Percentiles rank a stretch among this genome's conserved stretches.
Conservation (phyloP, 225 moss, liverwort and hornwort genomes). For the Neckera pumila region DNA sequence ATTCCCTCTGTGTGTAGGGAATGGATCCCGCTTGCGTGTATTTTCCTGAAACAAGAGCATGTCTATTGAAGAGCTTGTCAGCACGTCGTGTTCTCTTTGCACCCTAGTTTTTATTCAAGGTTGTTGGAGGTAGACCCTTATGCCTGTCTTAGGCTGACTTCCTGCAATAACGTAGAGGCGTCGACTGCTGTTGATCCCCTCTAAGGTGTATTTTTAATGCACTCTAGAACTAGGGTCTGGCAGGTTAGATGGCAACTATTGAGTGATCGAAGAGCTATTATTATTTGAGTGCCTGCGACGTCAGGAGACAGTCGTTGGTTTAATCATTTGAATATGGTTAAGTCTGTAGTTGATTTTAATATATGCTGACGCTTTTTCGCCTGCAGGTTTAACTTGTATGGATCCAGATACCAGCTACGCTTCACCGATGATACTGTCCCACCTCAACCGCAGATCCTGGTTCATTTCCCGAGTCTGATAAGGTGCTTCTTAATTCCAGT, state of each 20-base stretch:
- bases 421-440: conserved; percentile 71
- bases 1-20: conserved; percentile 31
- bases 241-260: neutral
- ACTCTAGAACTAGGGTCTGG: neutral
- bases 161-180: neutral
- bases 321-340: neutral
- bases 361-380: neutral
- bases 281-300: neutral
- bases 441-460: conserved; percentile 81
- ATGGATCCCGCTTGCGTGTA: conserved; percentile 18
- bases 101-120: conserved; percentile 17
- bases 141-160: conserved; percentile 10
- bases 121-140: conserved; percentile 26
- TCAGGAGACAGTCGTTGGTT: neutral
- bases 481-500: conserved; percentile 27
- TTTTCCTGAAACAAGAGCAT: conserved; percentile 18
- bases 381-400: conserved; percentile 69
- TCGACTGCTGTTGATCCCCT: neutral
- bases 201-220: neutral
- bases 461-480: conserved; percentile 91
- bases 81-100: conserved; percentile 17
- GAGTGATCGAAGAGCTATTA: neutral
- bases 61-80: conserved; percentile 11
- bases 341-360: neutral
- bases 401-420: conserved; percentile 81